A percentile compares a stretch with the other conserved stretches of the same genome.
Evolutionary conservation across 331 rosid genomes (phyloP).

Genomic region (Dryas integrifolia): DNA sequence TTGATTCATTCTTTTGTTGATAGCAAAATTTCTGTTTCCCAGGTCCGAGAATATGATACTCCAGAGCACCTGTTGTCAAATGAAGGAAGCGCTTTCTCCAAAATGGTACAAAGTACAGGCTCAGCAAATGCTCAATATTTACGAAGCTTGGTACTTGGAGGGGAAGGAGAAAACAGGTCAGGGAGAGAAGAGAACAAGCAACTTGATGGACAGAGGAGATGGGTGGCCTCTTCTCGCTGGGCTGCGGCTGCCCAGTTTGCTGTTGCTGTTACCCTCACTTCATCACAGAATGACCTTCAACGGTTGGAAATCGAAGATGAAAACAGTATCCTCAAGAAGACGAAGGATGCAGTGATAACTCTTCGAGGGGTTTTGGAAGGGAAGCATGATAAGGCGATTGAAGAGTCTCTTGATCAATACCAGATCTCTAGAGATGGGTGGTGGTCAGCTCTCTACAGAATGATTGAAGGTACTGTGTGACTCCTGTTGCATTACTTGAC

Average conservation of each 20-base stretch:
- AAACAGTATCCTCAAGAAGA: slow-evolving; percentile 37
- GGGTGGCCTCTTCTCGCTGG: slow-evolving; percentile 55
- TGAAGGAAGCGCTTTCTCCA: slow-evolving; percentile 47
- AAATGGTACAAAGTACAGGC: slow-evolving; percentile 56
- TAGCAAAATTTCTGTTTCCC: slow-evolving; percentile 1
- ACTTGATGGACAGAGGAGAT: slow-evolving; percentile 41
- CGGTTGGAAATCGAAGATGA: slow-evolving; percentile 42
- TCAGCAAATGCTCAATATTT: slow-evolving; percentile 50
- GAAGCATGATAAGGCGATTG: slow-evolving; percentile 37
- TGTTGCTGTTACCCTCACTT: slow-evolving; percentile 40
- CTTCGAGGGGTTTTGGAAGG: slow-evolving; percentile 50
- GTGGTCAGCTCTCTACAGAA: slow-evolving; percentile 52
- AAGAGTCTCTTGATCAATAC: slow-evolving; percentile 35
- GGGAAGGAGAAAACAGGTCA: slow-evolving; percentile 34
- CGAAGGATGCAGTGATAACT: slow-evolving; percentile 43
- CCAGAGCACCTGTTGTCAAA: slow-evolving; percentile 45
- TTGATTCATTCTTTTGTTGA: slow-evolving; percentile 6
- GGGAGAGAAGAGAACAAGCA: slow-evolving; percentile 30
- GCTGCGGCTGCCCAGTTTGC: slow-evolving; percentile 52
- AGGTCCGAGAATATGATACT: slow-evolving; percentile 44
- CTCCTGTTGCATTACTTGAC: not conserved
- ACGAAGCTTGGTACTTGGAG: slow-evolving; percentile 42
- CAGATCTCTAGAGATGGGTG: slow-evolving; percentile 46
- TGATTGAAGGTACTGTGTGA: slow-evolving; percentile 40
- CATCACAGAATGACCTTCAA: slow-evolving; percentile 51